Base-by-base conservation (phyloP, 2,329 filamentous ascomycete genomes). In the Clonostachys solani region DNA sequence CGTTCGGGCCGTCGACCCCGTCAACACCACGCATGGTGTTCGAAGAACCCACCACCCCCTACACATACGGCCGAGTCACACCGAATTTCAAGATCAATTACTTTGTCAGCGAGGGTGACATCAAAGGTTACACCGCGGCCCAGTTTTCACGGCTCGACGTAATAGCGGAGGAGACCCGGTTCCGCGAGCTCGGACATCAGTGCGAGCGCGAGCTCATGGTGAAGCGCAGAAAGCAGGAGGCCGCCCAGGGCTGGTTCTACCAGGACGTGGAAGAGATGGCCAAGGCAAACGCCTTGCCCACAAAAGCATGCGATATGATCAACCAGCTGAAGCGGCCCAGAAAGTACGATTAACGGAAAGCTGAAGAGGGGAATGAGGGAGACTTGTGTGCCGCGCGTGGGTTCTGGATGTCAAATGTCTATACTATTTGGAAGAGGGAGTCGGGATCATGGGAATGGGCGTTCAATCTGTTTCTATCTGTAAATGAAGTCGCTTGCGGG, bases 191-290 rank as follows among this genome's bases (percentile, higher is more conserved):
- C 45, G 80, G 79, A 43, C 73, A 76, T 48, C 77, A 86, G 60
- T 99, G 94, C 68, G 86, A 92, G 52, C 73, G 74, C 47, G 92
- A 99, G 70, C 71, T 81, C 52, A 69, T 78, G 43, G 72, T 78
- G 45, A 79, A 85, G 65, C 78, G 83, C 60, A 75, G 83, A 53
- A 73, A 91, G 66, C 74, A 84, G 52, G 83, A 95, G 53, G 85
- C 89, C 43, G 91, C 92, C 1, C 83, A 87, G 56, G 92, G 92
- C 5, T 96, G 91, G 87, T 90, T 96, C 60, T 91, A 83, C 64
- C 81, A 84, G 47, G 90, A 96, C 59, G 75, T 83, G 45, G 84
- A 85, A 52, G 91, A 90, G 73, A 81, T 95, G 81, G 80, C 84
- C 51, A 67, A 81, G 49, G 92, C 92, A 33, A 67, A 75, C 34